Evolutionary conservation across 129 eudicot genomes (phyloP).

Genomic region (Lactuca saligna): DNA sequence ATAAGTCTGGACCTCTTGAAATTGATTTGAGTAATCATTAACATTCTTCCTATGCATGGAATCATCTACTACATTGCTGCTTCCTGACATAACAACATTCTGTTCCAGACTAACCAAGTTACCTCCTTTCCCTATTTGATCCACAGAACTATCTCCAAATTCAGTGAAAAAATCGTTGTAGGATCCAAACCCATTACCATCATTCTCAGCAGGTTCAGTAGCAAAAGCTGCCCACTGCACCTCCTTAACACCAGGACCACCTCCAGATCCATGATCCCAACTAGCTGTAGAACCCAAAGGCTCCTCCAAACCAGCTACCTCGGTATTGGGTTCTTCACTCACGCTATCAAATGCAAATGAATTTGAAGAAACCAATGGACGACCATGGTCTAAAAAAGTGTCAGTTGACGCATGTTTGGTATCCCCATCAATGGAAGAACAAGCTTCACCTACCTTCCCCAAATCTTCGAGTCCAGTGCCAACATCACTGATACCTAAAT

Average conservation of each 20-base stretch:
- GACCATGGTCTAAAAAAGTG: constrained; percentile 9
- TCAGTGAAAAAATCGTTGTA: constrained; percentile 64
- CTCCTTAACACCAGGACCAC: constrained; percentile 59
- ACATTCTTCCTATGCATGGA: constrained; percentile 37
- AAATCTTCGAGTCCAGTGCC: constrained; percentile 26
- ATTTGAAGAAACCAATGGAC: constrained; percentile 25
- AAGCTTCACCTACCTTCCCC: constrained; percentile 23
- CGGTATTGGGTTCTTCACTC: constrained; percentile 31
- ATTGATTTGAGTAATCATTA: constrained; percentile 23
- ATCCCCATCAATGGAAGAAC: constrained; percentile 7
- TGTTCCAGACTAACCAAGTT: constrained; percentile 23
- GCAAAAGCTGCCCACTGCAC: constrained; percentile 82
- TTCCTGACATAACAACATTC: neutral
- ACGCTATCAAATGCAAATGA: constrained; percentile 42
- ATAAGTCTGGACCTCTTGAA: constrained; percentile 36
- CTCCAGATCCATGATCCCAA: constrained; percentile 41
- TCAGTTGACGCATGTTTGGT: constrained; percentile 26
- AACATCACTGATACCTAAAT: constrained; percentile 60
- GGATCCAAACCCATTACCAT: constrained; percentile 57
- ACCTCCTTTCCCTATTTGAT: constrained; percentile 37
- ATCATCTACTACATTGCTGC: constrained; percentile 28
- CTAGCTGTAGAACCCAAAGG: constrained; percentile 24
- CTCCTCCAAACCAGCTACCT: constrained; percentile 18
- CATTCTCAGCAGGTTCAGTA: constrained; percentile 44
- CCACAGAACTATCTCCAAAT: constrained; percentile 46